Percentiles rank a stretch among this genome's conserved stretches.
Evolutionary conservation across 768 basidiomycete genomes (phyloP).

Genomic region (Suillus variegatus): DNA sequence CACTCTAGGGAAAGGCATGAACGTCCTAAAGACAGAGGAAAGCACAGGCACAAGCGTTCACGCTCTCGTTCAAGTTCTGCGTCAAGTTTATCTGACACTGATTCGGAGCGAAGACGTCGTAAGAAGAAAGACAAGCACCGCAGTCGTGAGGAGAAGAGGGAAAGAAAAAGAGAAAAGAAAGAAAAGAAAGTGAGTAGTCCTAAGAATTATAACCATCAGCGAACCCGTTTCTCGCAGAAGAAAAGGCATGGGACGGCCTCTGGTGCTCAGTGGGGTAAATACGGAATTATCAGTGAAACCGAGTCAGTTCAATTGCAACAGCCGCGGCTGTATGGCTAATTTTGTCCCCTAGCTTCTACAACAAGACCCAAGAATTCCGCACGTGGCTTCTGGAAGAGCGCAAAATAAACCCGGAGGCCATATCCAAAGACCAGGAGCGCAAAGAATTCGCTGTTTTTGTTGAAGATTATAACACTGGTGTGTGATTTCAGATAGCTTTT

Average conservation of each 20-base stretch:
- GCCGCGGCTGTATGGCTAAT: constrained; percentile 12
- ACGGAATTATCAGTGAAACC: constrained; percentile 80
- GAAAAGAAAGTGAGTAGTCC: constrained; percentile 62
- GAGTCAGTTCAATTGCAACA: constrained; percentile 58
- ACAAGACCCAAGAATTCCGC: constrained; percentile 83
- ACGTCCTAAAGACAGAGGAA: constrained; percentile 21
- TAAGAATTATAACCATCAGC: not conserved
- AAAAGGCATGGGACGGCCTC: constrained; percentile 51
- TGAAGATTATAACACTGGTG: constrained; percentile 84
- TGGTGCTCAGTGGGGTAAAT: constrained; percentile 80
- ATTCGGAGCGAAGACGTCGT: constrained; percentile 36
- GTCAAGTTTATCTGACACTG: constrained; percentile 43
- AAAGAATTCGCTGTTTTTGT: constrained; percentile 84
- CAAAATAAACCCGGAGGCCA: constrained; percentile 86
- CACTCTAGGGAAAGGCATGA: constrained; percentile 36
- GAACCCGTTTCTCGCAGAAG: constrained; percentile 45
- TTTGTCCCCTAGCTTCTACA: constrained; percentile 61
- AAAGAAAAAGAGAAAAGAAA: constrained; percentile 65
- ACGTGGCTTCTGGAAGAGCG: constrained; percentile 94
- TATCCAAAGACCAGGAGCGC: constrained; percentile 81
- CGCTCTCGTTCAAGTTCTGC: constrained; percentile 41
- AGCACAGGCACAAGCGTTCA: constrained; percentile 33
- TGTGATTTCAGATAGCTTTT: constrained; percentile 13
- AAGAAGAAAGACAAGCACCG: constrained; percentile 49
- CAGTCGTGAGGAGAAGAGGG: constrained; percentile 49